These are phyloP conservation scores for Colletotrichum aenigma DNA, from an alignment of 2,329 filamentous ascomycete species.

Conservation along the genomic window DNA sequence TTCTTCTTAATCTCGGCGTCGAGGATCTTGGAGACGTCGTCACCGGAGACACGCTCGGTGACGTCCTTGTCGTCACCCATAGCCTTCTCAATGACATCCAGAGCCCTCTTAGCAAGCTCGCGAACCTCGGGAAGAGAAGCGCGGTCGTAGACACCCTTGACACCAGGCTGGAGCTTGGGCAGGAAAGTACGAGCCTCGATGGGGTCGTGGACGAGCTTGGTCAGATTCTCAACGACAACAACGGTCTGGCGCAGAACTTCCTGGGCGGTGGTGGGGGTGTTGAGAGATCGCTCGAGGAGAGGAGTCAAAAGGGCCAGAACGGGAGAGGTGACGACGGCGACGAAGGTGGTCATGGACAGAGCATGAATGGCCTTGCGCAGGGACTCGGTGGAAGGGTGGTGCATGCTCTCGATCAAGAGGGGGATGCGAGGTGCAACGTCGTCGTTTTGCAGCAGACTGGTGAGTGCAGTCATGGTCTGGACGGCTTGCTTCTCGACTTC, in stretches of 20 bases:
- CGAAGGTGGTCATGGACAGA: conserved; percentile 97
- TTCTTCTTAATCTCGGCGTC: conserved; percentile 77
- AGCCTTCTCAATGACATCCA: conserved; percentile 89
- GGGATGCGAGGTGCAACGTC: conserved; percentile 93
- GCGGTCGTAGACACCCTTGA: conserved; percentile 84
- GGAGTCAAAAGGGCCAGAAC: conserved; percentile 94
- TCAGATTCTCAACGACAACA: conserved; percentile 96
- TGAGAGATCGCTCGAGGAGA: conserved; percentile 90
- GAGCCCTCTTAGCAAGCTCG: conserved; percentile 81
- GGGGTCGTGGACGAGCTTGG: conserved; percentile 94
- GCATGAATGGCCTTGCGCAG: conserved; percentile 97
- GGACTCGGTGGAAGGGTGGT: conserved; percentile 86
- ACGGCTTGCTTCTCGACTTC: conserved; percentile 90
- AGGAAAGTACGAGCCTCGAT: conserved; percentile 94
- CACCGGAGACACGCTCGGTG: conserved; percentile 68
- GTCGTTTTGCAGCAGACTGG: conserved; percentile 91
- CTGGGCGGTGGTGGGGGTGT: conserved; percentile 87
- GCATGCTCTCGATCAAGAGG: conserved; percentile 91
- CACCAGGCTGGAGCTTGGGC: conserved; percentile 91
- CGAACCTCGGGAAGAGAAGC: conserved; percentile 95
- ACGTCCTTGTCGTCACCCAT: conserved; percentile 76
- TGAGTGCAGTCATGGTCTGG: conserved; percentile 90
- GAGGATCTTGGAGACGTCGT: conserved; percentile 77
- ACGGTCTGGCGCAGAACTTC: conserved; percentile 95
- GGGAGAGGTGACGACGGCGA: conserved; percentile 92